Conservation (phyloP, 2,329 filamentous ascomycete species). For the Hyphodiscus sp. region DNA sequence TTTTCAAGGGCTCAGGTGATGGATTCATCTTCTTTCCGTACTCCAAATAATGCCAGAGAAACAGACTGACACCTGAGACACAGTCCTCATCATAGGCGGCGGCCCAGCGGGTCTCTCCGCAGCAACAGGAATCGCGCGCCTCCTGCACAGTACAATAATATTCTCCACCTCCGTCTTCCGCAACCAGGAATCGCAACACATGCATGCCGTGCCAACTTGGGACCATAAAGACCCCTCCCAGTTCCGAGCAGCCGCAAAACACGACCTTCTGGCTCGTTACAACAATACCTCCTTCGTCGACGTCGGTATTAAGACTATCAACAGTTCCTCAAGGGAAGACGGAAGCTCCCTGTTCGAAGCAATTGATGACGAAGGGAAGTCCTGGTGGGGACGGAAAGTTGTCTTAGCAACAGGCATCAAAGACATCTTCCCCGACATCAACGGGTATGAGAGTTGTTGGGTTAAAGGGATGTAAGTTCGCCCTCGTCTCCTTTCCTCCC, state of each 20-base stretch:
- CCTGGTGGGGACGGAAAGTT: slow-evolving; percentile 45
- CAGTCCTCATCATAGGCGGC: slow-evolving; percentile 35
- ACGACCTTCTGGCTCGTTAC: slow-evolving; percentile 33
- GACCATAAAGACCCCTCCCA: slow-evolving; percentile 31
- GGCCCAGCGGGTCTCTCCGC: slow-evolving; percentile 40
- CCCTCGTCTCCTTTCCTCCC: no score
- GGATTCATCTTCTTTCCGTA: no score
- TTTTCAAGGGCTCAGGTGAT: no score
- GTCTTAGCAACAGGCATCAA: slow-evolving; percentile 47
- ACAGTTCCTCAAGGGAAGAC: slow-evolving; percentile 13
- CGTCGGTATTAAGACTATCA: slow-evolving; percentile 18
- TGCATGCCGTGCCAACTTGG: slow-evolving; percentile 38
- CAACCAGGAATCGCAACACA: slow-evolving; percentile 36
- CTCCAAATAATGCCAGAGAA: no score
- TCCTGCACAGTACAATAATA: slow-evolving; percentile 34
- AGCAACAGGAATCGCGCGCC: slow-evolving; percentile 34
- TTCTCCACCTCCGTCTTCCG: slow-evolving; percentile 38
- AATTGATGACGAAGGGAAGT: slow-evolving; percentile 35
- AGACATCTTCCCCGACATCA: slow-evolving; percentile 46
- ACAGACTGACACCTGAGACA: no score
- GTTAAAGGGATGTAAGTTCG: slow-evolving; percentile 3
- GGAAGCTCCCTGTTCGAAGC: slow-evolving; percentile 30
- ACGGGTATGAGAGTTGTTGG: slow-evolving; percentile 48
- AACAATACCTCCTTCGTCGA: slow-evolving; percentile 31
- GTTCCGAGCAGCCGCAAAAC: slow-evolving; percentile 29